These are phyloP conservation scores for Hypomyces perniciosus DNA, from an alignment of 2,329 filamentous ascomycete species.

Conservation along the genomic window DNA sequence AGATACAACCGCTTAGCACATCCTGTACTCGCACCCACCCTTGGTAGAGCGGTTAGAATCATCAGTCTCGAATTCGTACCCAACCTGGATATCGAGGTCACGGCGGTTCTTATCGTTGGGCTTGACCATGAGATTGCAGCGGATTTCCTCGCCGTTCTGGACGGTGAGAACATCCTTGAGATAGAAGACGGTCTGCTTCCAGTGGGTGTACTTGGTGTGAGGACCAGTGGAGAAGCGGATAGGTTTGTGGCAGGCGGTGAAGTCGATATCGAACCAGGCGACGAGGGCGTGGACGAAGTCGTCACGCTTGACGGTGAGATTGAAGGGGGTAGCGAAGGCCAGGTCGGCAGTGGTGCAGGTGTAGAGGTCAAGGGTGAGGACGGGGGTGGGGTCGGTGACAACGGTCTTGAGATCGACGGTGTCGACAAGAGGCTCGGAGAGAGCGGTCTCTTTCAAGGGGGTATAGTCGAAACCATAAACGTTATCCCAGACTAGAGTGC, in stretches of 20 bases:
- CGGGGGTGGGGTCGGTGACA: slow-evolving; percentile 79
- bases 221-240: slow-evolving; percentile 95
- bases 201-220: slow-evolving; percentile 98
- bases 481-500: slow-evolving; percentile 83
- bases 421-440: slow-evolving; percentile 94
- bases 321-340: slow-evolving; percentile 74
- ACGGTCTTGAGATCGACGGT: slow-evolving; percentile 97
- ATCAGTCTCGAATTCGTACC: slow-evolving; percentile 72
- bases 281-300: slow-evolving; percentile 97
- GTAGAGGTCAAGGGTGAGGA: slow-evolving; percentile 90
- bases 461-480: slow-evolving; percentile 98
- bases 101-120: slow-evolving; percentile 92
- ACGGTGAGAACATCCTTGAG: slow-evolving; percentile 88
- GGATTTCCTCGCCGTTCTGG: slow-evolving; percentile 75
- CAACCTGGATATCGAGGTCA: slow-evolving; percentile 85
- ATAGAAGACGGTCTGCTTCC: slow-evolving; percentile 99
- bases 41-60: slow-evolving; percentile 63
- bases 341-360: slow-evolving; percentile 79
- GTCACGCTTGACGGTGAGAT: slow-evolving; percentile 69
- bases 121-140: slow-evolving; percentile 69
- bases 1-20: slow-evolving; percentile 45
- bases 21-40: slow-evolving; percentile 75
- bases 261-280: slow-evolving; percentile 99
- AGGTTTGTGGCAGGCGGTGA: slow-evolving; percentile 96
- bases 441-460: slow-evolving; percentile 85